phyloP scores from a whole-genome alignment of 352 stramenopile genomes.

The Blastocystis hominis region DNA sequence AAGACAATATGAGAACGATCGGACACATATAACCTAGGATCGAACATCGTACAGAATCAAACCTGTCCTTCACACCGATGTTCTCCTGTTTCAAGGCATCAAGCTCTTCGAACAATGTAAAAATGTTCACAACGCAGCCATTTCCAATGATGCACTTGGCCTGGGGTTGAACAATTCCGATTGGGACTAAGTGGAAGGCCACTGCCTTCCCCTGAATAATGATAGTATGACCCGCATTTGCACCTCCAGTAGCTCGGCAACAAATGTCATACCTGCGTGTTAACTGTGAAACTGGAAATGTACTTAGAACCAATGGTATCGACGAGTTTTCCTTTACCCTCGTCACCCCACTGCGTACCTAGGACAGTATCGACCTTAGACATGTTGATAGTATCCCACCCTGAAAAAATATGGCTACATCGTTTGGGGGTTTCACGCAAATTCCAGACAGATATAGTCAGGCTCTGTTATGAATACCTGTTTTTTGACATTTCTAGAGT shows the following conservation, averaged over 20 bases:
- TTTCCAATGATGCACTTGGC: slow-evolving; percentile 93
- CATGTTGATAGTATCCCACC: not conserved
- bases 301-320: slow-evolving; percentile 70
- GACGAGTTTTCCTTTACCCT: slow-evolving; percentile 98
- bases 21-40: slow-evolving; percentile 86
- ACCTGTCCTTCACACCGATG: slow-evolving; percentile 63
- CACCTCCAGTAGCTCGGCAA: slow-evolving; percentile 69
- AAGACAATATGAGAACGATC: slow-evolving; percentile 95
- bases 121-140: slow-evolving; percentile 92
- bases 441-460: not conserved
- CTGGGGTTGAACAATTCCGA: slow-evolving; percentile 86
- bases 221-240: slow-evolving; percentile 97
- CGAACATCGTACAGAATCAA: slow-evolving; percentile 75
- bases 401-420: not conserved
- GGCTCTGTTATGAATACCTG: not conserved
- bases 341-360: slow-evolving; percentile 92
- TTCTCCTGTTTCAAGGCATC: slow-evolving; percentile 64
- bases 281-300: not conserved
- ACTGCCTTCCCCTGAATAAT: slow-evolving; percentile 93
- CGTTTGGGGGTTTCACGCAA: not conserved
- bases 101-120: slow-evolving; percentile 85
- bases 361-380: slow-evolving; percentile 74
- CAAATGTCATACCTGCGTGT: slow-evolving; percentile 58
- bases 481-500: not conserved
- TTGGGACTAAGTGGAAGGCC: slow-evolving; percentile 97